Evolutionary conservation across 345 rosid species (phyloP).

Genomic region (Euphorbia tirucalli): DNA sequence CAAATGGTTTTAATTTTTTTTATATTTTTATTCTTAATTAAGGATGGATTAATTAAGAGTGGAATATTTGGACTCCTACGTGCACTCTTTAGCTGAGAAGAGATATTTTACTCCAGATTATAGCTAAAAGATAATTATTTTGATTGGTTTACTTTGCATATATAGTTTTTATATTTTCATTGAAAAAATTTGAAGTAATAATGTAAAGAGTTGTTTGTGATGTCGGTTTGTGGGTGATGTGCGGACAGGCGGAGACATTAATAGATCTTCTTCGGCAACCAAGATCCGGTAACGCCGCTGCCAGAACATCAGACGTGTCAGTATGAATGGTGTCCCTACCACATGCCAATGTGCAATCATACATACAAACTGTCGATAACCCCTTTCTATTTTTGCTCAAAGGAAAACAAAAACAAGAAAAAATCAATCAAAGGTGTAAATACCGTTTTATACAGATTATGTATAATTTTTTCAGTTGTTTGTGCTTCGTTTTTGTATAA

Average conservation of each 20-base stretch:
- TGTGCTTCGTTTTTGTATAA: constrained; percentile 5
- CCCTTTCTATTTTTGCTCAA: background rate
- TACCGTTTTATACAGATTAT: constrained; percentile 1
- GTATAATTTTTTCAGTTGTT: constrained; percentile 3
- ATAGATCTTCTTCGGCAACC: constrained; percentile 83
- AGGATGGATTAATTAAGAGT: no score
- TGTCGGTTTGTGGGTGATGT: constrained; percentile 32
- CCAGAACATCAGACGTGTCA: constrained; percentile 44
- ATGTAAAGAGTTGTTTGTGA: background rate
- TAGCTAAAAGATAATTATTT: no score
- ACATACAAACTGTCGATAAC: background rate
- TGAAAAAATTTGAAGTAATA: no score
- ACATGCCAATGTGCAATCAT: constrained; percentile 26
- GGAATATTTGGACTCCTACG: no score
- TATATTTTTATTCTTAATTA: no score
- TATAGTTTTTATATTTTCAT: no score
- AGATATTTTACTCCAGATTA: no score
- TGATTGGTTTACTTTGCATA: no score
- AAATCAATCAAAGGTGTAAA: constrained; percentile 2
- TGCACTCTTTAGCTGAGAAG: no score
- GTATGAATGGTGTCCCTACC: constrained; percentile 23
- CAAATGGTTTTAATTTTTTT: no score
- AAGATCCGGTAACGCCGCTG: constrained; percentile 71
- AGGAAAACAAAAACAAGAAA: background rate
- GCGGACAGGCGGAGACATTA: constrained; percentile 74